Evolutionary conservation across 805 yeast genomes (phyloP).

Genomic region (Kuraishia cidri): DNA sequence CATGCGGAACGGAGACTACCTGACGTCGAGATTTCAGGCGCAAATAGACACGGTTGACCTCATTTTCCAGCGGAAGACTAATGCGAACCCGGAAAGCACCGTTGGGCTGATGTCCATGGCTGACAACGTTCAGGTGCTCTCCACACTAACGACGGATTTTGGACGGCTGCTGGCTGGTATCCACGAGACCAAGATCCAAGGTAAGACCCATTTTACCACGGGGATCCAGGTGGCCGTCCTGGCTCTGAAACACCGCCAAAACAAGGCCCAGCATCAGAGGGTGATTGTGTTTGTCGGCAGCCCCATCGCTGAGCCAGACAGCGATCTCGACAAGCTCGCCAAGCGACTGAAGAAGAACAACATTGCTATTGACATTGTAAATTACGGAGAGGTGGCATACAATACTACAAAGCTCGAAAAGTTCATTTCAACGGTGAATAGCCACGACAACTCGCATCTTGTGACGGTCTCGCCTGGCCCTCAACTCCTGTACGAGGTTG

Average conservation of each 20-base stretch:
- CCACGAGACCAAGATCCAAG: slow-evolving; percentile 69
- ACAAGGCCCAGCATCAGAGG: slow-evolving; percentile 85
- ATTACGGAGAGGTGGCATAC: slow-evolving; percentile 80
- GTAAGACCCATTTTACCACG: slow-evolving; percentile 58
- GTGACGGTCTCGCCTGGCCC: slow-evolving; percentile 88
- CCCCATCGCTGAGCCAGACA: slow-evolving; percentile 63
- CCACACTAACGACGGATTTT: slow-evolving; percentile 79
- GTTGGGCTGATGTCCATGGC: slow-evolving; percentile 89
- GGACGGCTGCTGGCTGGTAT: slow-evolving; percentile 81
- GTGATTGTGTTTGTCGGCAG: slow-evolving; percentile 85
- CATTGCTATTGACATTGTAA: slow-evolving; percentile 81
- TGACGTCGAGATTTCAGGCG: slow-evolving; percentile 83
- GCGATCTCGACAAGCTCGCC: slow-evolving; percentile 75
- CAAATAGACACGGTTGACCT: slow-evolving; percentile 85
- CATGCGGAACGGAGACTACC: slow-evolving; percentile 92
- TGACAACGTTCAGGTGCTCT: slow-evolving; percentile 80
- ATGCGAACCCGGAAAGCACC: slow-evolving; percentile 87
- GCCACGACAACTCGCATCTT: slow-evolving; percentile 71
- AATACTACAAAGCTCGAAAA: slow-evolving; percentile 76
- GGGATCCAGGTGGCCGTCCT: slow-evolving; percentile 91
- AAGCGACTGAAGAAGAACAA: slow-evolving; percentile 90
- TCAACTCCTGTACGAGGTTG: slow-evolving; percentile 70
- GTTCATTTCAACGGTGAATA: slow-evolving; percentile 66
- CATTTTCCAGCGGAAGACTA: slow-evolving; percentile 78
- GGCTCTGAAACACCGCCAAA: slow-evolving; percentile 94